These are phyloP conservation scores for Fusarium chuoi DNA, from an alignment of 2,329 filamentous ascomycete genomes.

Conservation along the genomic window DNA sequence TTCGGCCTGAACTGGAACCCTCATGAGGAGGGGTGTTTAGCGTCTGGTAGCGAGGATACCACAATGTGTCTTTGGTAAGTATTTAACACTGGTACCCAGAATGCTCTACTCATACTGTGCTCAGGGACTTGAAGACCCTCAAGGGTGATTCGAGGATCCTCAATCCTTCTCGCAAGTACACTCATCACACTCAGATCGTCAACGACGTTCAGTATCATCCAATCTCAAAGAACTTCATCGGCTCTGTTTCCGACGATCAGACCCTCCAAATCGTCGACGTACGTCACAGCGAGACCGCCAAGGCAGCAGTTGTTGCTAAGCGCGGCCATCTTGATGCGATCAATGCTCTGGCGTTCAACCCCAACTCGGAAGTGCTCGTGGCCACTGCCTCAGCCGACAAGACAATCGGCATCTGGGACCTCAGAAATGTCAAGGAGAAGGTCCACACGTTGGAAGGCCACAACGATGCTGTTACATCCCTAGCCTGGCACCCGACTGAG, in stretches of 20 bases:
- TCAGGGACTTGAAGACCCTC: constrained; percentile 82
- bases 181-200: constrained; percentile 88
- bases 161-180: constrained; percentile 79
- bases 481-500: constrained; percentile 95
- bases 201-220: constrained; percentile 98
- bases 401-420: constrained; percentile 93
- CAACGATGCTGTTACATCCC: constrained; percentile 86
- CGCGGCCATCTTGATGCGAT: constrained; percentile 90
- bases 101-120: constrained; percentile 10
- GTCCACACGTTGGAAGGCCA: constrained; percentile 92
- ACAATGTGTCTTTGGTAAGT: constrained; percentile 90
- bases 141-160: constrained; percentile 76
- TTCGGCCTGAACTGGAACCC: constrained; percentile 96
- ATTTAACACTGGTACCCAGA: background rate
- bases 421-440: constrained; percentile 89
- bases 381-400: constrained; percentile 96
- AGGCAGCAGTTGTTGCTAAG: constrained; percentile 74
- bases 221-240: constrained; percentile 83
- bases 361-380: constrained; percentile 86
- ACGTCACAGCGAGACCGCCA: constrained; percentile 73
- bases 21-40: constrained; percentile 81
- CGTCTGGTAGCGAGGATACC: constrained; percentile 90
- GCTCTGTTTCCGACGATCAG: constrained; percentile 93
- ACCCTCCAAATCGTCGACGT: constrained; percentile 92
- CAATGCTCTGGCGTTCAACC: constrained; percentile 96